A percentile compares a stretch with the other conserved stretches of the same genome.
These are phyloP conservation scores for Russula olivacea DNA, from an alignment of 768 basidiomycete species.

Conservation along the genomic window DNA sequence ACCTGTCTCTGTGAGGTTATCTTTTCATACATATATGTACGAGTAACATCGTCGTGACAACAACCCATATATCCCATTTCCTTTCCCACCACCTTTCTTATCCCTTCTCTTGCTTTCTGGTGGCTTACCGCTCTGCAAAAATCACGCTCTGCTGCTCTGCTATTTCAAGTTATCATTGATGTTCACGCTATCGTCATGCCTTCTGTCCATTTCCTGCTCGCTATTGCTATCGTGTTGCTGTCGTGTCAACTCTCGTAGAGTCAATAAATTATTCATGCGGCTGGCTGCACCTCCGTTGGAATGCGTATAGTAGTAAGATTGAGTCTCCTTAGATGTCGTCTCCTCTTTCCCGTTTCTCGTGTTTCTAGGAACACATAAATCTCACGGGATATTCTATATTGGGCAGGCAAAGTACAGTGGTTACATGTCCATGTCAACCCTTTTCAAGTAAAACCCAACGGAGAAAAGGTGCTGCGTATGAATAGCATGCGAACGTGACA, in stretches of 20 bases:
- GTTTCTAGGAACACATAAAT: background rate
- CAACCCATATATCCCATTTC: conserved; percentile 6
- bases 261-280: conserved; percentile 18
- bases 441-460: too few relatives aligned
- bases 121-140: conserved; percentile 5
- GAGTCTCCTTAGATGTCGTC: background rate
- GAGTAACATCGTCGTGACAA: conserved; percentile 14
- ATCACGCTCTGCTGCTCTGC: conserved; percentile 4
- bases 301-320: background rate
- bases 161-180: background rate
- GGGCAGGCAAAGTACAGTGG: too few relatives aligned
- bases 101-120: background rate
- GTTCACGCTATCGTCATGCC: conserved; percentile 14
- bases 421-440: too few relatives aligned
- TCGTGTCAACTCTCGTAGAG: background rate
- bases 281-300: conserved; percentile 17
- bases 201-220: background rate
- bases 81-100: background rate
- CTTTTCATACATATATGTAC: conserved; percentile 11
- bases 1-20: background rate
- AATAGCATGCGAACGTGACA: too few relatives aligned
- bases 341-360: background rate
- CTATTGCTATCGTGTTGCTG: background rate
- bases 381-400: background rate
- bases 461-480: too few relatives aligned